Percentiles rank a stretch among this genome's conserved stretches.
Evolutionary conservation across 2,329 filamentous ascomycete genomes (phyloP).

Genomic region (Blastomyces parvus): DNA sequence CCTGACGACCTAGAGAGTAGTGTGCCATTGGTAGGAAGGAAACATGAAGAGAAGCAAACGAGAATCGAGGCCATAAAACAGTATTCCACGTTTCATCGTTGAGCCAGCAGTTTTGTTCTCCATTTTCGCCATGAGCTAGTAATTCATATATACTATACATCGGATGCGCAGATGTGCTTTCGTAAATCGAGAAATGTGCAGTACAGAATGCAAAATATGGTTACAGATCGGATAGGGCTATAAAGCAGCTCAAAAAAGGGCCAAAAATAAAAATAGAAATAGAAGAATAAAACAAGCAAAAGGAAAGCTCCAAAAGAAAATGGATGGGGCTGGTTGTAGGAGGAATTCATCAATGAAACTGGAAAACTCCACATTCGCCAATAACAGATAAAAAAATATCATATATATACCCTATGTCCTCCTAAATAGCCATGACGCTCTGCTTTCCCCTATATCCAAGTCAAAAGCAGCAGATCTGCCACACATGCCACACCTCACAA

Average conservation of each 20-base stretch:
- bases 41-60: no score
- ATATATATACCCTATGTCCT: not conserved
- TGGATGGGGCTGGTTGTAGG: no score
- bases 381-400: not conserved
- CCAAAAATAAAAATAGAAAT: not conserved
- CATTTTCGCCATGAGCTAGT: not conserved
- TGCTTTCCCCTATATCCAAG: conserved; percentile 9
- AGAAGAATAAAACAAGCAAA: not conserved
- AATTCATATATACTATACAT: not conserved
- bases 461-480: not conserved
- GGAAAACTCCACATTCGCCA: not conserved
- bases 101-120: not conserved
- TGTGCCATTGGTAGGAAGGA: no score
- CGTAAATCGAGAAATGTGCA: not conserved
- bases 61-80: no score
- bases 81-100: no score
- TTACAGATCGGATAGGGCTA: not conserved
- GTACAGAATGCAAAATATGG: not conserved
- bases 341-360: not conserved
- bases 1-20: not conserved
- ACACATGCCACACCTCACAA: not conserved
- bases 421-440: not conserved
- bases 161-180: not conserved
- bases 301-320: not conserved
- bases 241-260: not conserved